Base-by-base conservation (phyloP, 1,284 basidiomycete species). In the Sporisorium reilianum region DNA sequence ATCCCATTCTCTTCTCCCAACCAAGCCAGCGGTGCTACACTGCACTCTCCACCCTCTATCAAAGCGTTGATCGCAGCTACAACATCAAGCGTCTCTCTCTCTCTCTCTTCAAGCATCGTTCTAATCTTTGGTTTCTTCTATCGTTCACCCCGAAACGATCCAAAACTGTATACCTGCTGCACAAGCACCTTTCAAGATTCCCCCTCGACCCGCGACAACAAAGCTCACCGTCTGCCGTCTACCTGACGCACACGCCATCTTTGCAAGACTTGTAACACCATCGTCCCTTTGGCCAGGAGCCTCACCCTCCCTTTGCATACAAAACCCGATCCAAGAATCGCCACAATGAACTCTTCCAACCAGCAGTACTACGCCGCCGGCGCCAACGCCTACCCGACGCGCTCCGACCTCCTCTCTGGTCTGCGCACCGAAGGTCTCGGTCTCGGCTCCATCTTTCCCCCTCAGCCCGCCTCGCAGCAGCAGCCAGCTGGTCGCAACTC, bases 361-460 rank as follows among this genome's bases (percentile, higher is more conserved):
- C 72, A 64, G 26, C 64, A 55, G 34, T 64, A 59, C 44, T 58
- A 64, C 55, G 32, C 8, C 32, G 55, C n/a, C n/a, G n/a, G 59
- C 58, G 32, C 18, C 51, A 55, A 63, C 56, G 59, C 64, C 55
- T 61, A 70, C 55, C 49, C 53, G 52, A 63, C 58, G 44, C 78
- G 75, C n/a, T 72, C 80, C 40, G 67, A 75, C 38, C 65, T 75
- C 16, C 51, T 78, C 25, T 59, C 77, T 23, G 69, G 75, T 32
- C 72, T 79, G 1, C 77, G 79, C 34, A 77, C 75, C 45, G 77
- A 80, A 14, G 79, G 80, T 45, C 72, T 74, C 26, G 64, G 77
- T 53, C 61, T 74, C 30, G 64, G 59, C 28, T 77, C 80, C 25
- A 34, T 62, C 49, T 64, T 62, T 36, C 46, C 56, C 14, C 20